Evolutionary conservation across 1,284 basidiomycete species (phyloP).

Genomic region (Pyrrhoderma lamaoense): DNA sequence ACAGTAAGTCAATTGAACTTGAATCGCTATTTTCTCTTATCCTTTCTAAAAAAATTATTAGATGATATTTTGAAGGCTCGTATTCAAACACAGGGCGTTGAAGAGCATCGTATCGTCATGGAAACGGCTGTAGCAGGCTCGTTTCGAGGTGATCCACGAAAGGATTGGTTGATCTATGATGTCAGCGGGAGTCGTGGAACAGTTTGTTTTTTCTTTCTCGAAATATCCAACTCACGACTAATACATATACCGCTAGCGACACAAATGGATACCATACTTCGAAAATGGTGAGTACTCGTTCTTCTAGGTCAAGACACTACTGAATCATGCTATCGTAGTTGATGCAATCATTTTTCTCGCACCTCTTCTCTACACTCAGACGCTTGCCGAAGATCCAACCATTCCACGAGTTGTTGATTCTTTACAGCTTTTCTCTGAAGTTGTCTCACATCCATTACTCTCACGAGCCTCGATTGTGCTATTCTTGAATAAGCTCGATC

Average conservation of each 20-base stretch:
- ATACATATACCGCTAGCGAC: conserved; percentile 50
- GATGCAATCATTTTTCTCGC: conserved; percentile 80
- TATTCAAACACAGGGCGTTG: conserved; percentile 58
- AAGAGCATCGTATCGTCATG: conserved; percentile 69
- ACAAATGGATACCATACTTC: conserved; percentile 79
- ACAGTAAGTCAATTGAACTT: conserved; percentile 26
- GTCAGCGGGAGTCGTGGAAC: conserved; percentile 58
- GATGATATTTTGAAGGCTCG: conserved; percentile 59
- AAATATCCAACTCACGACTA: conserved; percentile 43
- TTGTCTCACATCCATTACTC: conserved; percentile 63
- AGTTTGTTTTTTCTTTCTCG: conserved; percentile 74
- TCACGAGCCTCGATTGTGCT: conserved; percentile 64
- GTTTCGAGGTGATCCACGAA: conserved; percentile 50
- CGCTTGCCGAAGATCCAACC: conserved; percentile 62
- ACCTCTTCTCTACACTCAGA: conserved; percentile 77
- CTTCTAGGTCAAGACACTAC: not conserved
- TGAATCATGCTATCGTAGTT: conserved; percentile 30
- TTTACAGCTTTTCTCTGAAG: conserved; percentile 57
- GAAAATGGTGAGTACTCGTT: conserved; percentile 40
- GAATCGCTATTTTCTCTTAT: not conserved
- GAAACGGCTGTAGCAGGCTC: conserved; percentile 48
- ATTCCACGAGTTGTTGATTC: conserved; percentile 75
- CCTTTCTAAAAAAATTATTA: conserved; percentile 13
- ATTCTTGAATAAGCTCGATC: conserved; percentile 74
- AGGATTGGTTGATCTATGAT: conserved; percentile 77